A percentile compares a stretch with the other conserved stretches of the same genome.
Conservation (phyloP, 768 basidiomycete genomes). For the Pluteus cervinus region DNA sequence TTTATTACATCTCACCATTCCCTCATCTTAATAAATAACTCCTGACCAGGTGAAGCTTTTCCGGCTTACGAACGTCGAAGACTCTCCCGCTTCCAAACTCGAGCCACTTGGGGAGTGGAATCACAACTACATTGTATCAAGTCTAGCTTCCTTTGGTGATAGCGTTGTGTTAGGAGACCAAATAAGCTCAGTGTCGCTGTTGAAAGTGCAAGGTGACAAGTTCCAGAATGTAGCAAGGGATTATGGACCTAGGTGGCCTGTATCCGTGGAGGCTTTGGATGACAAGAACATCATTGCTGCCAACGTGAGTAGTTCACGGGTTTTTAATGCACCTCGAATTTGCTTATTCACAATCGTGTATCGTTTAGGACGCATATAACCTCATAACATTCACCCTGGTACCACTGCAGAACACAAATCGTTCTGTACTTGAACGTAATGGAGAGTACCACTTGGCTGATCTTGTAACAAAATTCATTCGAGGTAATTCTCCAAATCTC, state of each 20-base stretch:
- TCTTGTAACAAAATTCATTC: constrained; percentile 67
- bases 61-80: constrained; percentile 23
- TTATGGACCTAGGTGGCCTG: constrained; percentile 71
- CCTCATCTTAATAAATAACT: constrained; percentile 3
- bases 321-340: constrained; percentile 2
- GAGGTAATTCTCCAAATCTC: constrained; percentile 33
- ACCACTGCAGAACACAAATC: constrained; percentile 31
- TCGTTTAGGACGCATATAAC: constrained; percentile 55
- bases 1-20: background rate
- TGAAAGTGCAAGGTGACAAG: constrained; percentile 41
- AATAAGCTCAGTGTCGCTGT: constrained; percentile 69
- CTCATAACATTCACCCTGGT: constrained; percentile 56
- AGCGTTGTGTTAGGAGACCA: constrained; percentile 72
- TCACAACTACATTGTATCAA: constrained; percentile 76
- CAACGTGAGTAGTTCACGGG: constrained; percentile 46
- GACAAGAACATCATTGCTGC: constrained; percentile 59
- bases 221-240: constrained; percentile 62
- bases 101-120: constrained; percentile 57
- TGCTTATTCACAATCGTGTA: constrained; percentile 3
- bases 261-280: constrained; percentile 54
- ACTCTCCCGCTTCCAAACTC: constrained; percentile 30
- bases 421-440: constrained; percentile 47
- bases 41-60: constrained; percentile 40
- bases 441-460: constrained; percentile 77
- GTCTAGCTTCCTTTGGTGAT: constrained; percentile 49